Base-by-base conservation (phyloP, 257 asterid species). In the Gentiana dahurica region DNA sequence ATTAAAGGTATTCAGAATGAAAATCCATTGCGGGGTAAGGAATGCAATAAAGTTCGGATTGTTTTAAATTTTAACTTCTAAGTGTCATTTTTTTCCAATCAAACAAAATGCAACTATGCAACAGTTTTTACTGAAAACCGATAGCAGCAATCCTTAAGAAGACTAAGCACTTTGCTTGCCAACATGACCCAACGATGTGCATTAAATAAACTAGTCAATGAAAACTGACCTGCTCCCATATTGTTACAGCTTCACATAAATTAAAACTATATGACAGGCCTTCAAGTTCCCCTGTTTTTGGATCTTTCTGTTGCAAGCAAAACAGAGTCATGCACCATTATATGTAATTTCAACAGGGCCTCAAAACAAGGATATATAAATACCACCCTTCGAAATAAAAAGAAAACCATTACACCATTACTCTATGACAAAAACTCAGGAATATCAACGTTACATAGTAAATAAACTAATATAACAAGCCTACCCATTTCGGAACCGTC, bases 171-270 rank as follows among this genome's bases (percentile, higher is more conserved):
- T 11, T 24, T 5, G 32, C 36, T n/a, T 12, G 4, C n/a, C 9
- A 49, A 56, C 34, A 61, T 36, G 12, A 4, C n/a, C 50, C 49
- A 12, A 9, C 1, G 9, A 3, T 38, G 9, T 12, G 8, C 15
- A 60, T 5, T 13, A 47, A 12, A 34, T 2, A 9, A 13, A 45
- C 35, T 0, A 5, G 35, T 13, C 41, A 34, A 57, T 32, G 32
- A 48, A 36, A 32, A 49, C 51, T 66, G 78, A 92, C 99, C 99
- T 92, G 97, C 67, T 92, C 95, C 99, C 99, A 92, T 67, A 93
- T 83, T 64, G 99, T 94, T 61, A 92, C 90, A 62, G 99, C 99
- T 77, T 92, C 99, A 67, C 99, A 92, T 46, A 92, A 81, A 66
- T 88, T 77, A 58, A 81, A 76, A 35, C 65, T 76, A 71, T 65